A percentile compares a stretch with the other conserved stretches of the same genome.
phyloP scores from a whole-genome alignment of 129 eudicot genomes.

The Solidago caesia region DNA sequence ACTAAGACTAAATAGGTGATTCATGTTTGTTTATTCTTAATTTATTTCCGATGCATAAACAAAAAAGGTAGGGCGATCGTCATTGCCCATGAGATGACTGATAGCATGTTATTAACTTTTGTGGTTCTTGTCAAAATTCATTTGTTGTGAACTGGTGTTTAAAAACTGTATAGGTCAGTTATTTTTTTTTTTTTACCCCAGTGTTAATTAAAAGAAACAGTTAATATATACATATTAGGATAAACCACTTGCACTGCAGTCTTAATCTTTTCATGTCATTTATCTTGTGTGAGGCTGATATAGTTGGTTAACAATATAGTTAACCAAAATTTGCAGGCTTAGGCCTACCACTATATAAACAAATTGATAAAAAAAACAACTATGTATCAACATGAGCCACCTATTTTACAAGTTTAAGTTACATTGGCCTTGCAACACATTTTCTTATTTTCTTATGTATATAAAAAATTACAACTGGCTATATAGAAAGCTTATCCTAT shows the following conservation, averaged over 20 bases:
- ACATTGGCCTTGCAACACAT: not conserved
- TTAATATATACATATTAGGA: not conserved
- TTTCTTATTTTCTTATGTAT: not conserved
- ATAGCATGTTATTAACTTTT: slow-evolving; percentile 29
- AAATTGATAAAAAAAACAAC: slow-evolving; percentile 7
- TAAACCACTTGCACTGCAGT: not conserved
- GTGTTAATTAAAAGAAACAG: not conserved
- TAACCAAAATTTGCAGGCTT: slow-evolving; percentile 11
- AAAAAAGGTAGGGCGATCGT: slow-evolving; percentile 22
- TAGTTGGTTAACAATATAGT: not conserved
- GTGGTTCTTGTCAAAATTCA: slow-evolving; percentile 25
- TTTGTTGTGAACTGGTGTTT: slow-evolving; percentile 31
- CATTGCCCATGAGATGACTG: slow-evolving; percentile 35
- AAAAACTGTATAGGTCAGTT: slow-evolving; percentile 35
- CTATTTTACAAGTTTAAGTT: slow-evolving; percentile 11
- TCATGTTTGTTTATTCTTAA: slow-evolving; percentile 28
- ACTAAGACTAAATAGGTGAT: slow-evolving; percentile 28
- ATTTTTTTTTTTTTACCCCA: slow-evolving; percentile 8
- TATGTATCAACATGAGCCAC: slow-evolving; percentile 11
- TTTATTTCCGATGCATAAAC: slow-evolving; percentile 17
- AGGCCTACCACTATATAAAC: slow-evolving; percentile 15
- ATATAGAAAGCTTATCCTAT: too few relatives aligned
- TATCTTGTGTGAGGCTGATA: not conserved
- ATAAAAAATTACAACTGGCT: not conserved
- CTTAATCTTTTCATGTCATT: slow-evolving; percentile 1